Evolutionary conservation across 208 protist genomes (phyloP), one percentile per base, ranked within the genome.

Genomic region (Trypanosomatidae sp.): DNA sequence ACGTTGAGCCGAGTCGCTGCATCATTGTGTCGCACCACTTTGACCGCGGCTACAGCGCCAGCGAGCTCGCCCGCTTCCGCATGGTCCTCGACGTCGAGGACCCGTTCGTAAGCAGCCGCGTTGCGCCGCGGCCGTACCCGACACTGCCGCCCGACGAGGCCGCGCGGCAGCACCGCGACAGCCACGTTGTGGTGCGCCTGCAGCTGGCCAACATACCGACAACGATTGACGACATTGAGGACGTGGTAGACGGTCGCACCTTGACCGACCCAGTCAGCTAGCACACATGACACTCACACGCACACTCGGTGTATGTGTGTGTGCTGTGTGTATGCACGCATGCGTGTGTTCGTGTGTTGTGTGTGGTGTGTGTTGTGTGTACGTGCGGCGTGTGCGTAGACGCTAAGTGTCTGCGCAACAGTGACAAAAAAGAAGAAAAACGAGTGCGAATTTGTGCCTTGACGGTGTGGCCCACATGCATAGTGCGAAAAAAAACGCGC

Each of bases 71-170:
- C 0, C 19, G 56, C 41, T 94, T 91, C 39, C 72, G 73, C 35
- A 94, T 90, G 85, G 85, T 94, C 43, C 64, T 94, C 38, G 81
- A 94, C 43, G 66, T 94, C 13, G 80, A 94, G 42, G 78, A 88
- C 19, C 70, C 63, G 1, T 93, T 93, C 71, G 74, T 81, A 24
- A 80, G 70, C 43, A 64, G 44, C 13, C 72, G 65, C 11, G 57
- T 73, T 11, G 26, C 45, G 8, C 7, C 51, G 3, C 41, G 46
- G 11, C 39, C 63, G 19, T 86, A 89, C 49, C 78, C 84, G 7
- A 44, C 54, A n/a, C 43, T 84, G 42, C 47, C 38, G 24, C 33
- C 61, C 33, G 54, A 39, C 15, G 47, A 33, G n/a, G 43, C 26
- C 19, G 43, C 19, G n/a, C 30, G 66, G 21, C 22, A 43, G 0